A percentile compares a stretch with the other conserved stretches of the same genome.
Conservation (phyloP, 495 filamentous ascomycete genomes). For the Alectoria sarmentosa region DNA sequence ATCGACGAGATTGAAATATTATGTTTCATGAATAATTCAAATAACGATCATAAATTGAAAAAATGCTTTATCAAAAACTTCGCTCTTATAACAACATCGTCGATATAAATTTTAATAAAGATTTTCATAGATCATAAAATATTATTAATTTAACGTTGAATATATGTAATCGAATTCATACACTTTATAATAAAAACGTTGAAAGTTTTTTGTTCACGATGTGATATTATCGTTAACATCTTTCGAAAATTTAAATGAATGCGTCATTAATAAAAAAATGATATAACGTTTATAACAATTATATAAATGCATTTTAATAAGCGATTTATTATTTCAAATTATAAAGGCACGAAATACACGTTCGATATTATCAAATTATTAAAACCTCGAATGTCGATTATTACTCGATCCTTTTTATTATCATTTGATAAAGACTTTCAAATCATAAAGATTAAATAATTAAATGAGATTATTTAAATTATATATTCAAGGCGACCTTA, state of each 20-base stretch:
- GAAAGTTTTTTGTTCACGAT: constrained; percentile 19
- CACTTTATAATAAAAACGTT: constrained; percentile 21
- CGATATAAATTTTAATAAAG: neutral
- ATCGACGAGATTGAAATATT: neutral
- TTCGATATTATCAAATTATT: constrained; percentile 15
- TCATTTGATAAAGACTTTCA: neutral
- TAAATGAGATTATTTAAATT: neutral
- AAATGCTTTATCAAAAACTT: neutral
- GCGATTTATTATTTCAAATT: constrained; percentile 13
- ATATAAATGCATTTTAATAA: neutral
- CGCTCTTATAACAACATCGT: neutral
- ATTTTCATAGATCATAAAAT: neutral
- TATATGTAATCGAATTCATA: constrained; percentile 14
- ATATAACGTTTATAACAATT: neutral
- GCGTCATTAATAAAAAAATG: constrained; percentile 22
- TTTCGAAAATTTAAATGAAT: neutral
- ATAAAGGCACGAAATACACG: constrained; percentile 14
- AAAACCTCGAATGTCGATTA: constrained; percentile 19
- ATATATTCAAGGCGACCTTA: neutral
- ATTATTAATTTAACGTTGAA: neutral
- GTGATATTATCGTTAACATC: constrained; percentile 10
- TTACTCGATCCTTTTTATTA: constrained; percentile 13
- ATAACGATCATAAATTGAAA: neutral
- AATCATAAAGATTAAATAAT: neutral
- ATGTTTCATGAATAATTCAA: neutral